Base-by-base conservation (phyloP, 169 alveolate species). In the Cyclospora cayetanensis region DNA sequence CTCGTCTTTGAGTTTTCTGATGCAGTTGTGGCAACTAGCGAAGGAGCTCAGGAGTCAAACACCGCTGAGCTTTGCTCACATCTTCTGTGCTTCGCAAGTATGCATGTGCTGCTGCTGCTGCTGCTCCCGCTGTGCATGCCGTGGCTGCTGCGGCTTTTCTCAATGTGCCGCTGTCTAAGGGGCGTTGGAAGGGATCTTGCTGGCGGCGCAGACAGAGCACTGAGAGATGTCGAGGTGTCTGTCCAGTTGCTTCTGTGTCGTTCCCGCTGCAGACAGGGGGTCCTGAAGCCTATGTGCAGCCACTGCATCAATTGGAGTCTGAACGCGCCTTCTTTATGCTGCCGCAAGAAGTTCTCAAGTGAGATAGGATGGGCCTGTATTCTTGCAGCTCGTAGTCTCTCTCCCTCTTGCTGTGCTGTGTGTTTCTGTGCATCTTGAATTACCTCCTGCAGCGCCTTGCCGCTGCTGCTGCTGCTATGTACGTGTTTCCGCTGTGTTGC, bases 281-380 rank as follows among this genome's bases (percentile, higher is more conserved):
- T 18, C 60, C 42, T 29, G 83, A 31, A 35, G 18, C 35, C 41
- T 39, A 29, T 25, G 43, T 43, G 43, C 91, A 84, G 86, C 92
- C 39, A 1, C 25, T 88, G 76, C 88, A 88, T 76, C 92, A 88
- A 80, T 55, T 53, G 79, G 92, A 88, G 80, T 9, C 65, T 50
- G 92, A 88, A 80, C 22, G 74, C 1, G 92, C 86, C 25, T 88
- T 88, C 65, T 72, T 72, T 37, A 70, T 74, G 87, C 37, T 70
- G 46, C 92, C 92, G 29, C 79, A 70, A 65, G 92, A 88, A 72
- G 88, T 88, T 11, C 66, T 88, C 35, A 74, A 72, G 92, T 66
- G n/a, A 15, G 92, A 9, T 15, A n/a, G n/a, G n/a, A n/a, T n/a
- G n/a, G n/a, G n/a, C n/a, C n/a, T n/a, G n/a, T n/a, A n/a, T n/a